Evolutionary conservation across 2,329 filamentous ascomycete species (phyloP).

Genomic region (Colletotrichum paranaense): DNA sequence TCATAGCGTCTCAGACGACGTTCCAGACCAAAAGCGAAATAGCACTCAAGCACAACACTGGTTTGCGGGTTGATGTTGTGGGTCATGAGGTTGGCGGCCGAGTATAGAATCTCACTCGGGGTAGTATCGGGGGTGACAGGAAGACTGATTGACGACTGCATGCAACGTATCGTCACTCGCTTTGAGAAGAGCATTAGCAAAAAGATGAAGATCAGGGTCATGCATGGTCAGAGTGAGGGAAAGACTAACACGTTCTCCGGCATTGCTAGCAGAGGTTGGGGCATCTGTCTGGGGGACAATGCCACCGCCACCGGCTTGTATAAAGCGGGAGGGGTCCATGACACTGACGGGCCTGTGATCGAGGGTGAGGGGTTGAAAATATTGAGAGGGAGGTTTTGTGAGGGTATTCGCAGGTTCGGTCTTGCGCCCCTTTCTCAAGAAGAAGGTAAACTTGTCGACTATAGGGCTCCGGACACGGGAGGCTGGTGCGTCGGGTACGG

Average conservation of each 20-base stretch:
- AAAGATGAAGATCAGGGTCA: background rate
- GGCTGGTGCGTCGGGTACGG: conserved; percentile 44
- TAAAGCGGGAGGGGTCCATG: conserved; percentile 43
- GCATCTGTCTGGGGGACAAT: conserved; percentile 73
- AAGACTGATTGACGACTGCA: conserved; percentile 76
- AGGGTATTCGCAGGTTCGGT: conserved; percentile 44
- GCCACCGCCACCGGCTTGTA: conserved; percentile 58
- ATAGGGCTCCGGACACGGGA: conserved; percentile 53
- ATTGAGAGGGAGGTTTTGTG: conserved; percentile 25
- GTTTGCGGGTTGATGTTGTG: conserved; percentile 72
- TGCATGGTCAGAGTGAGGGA: background rate
- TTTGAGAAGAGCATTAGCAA: conserved; percentile 48
- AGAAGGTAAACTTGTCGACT: conserved; percentile 60
- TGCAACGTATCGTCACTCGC: conserved; percentile 79
- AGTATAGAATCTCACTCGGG: conserved; percentile 76
- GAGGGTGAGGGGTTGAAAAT: conserved; percentile 24
- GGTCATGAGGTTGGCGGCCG: conserved; percentile 71
- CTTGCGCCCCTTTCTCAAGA: conserved; percentile 54
- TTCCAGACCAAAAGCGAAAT: conserved; percentile 80
- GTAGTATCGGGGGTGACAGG: conserved; percentile 81
- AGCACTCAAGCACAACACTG: conserved; percentile 83
- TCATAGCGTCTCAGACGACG: conserved; percentile 88
- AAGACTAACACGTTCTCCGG: conserved; percentile 75
- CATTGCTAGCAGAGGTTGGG: conserved; percentile 83
- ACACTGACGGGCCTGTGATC: conserved; percentile 25